A percentile compares a stretch with the other conserved stretches of the same genome.
These are phyloP conservation scores for Nematodospora anomalae DNA, from an alignment of 1,139 yeast species.

Conservation along the genomic window DNA sequence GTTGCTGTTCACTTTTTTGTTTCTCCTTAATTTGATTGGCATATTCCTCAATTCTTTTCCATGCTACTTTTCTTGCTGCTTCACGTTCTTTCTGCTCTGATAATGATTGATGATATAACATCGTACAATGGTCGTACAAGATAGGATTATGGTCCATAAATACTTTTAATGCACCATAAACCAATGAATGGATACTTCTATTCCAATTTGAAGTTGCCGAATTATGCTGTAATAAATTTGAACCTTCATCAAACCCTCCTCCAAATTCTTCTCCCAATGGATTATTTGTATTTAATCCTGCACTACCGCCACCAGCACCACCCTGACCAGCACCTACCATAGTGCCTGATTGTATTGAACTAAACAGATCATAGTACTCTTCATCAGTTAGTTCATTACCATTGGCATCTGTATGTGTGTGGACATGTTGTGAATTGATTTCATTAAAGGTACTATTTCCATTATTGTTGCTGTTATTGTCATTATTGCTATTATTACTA, in stretches of 20 bases:
- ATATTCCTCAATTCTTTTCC: constrained; percentile 71
- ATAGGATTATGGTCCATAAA: constrained; percentile 94
- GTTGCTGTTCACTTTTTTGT: constrained; percentile 10
- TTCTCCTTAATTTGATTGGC: constrained; percentile 38
- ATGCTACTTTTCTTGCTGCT: constrained; percentile 64
- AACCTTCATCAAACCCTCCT: constrained; percentile 29
- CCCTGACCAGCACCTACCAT: constrained; percentile 5
- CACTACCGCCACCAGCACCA: constrained; percentile 5
- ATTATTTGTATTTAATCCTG: constrained; percentile 4
- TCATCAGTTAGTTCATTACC: constrained; percentile 41
- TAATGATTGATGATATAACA: constrained; percentile 74
- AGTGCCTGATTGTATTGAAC: constrained; percentile 31
- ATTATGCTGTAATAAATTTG: constrained; percentile 41
- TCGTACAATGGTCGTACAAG: constrained; percentile 87
- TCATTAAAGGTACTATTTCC: not conserved
- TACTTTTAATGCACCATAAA: constrained; percentile 86
- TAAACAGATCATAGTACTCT: constrained; percentile 47
- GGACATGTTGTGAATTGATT: constrained; percentile 6
- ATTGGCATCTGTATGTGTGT: constrained; percentile 14
- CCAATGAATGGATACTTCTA: constrained; percentile 86
- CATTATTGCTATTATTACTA: constrained; percentile 12
- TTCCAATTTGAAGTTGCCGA: constrained; percentile 72
- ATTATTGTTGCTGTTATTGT: constrained; percentile 4
- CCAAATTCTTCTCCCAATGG: constrained; percentile 25
- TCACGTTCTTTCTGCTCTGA: constrained; percentile 66